These are phyloP conservation scores for Rubia yunnanensis DNA, from an alignment of 257 asterid genomes.

Conservation along the genomic window DNA sequence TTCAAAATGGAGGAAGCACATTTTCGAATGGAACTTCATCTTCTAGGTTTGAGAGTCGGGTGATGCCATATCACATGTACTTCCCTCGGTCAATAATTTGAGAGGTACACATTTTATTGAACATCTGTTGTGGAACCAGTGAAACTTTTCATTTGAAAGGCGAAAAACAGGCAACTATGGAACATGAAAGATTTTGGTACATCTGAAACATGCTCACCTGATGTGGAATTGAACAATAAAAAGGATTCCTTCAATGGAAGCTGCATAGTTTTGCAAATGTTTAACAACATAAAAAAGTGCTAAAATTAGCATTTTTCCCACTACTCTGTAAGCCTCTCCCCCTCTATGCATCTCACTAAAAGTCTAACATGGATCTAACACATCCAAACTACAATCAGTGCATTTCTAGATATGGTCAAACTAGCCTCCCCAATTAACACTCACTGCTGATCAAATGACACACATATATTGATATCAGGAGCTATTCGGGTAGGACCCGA, in stretches of 20 bases:
- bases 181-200: not conserved
- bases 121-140: too few relatives aligned
- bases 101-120: too few relatives aligned
- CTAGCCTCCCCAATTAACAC: not conserved
- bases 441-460: constrained; percentile 44
- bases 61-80: too few relatives aligned
- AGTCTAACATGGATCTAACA: constrained; percentile 14
- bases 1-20: too few relatives aligned
- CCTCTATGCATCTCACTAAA: constrained; percentile 15
- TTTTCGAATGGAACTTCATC: too few relatives aligned
- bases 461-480: constrained; percentile 68
- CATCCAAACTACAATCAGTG: constrained; percentile 10
- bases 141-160: not conserved
- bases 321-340: constrained; percentile 15
- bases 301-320: constrained; percentile 14
- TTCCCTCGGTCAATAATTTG: too few relatives aligned
- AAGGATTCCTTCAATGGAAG: not conserved
- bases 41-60: too few relatives aligned
- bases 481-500: constrained; percentile 36
- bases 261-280: not conserved
- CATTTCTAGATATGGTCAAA: constrained; percentile 8
- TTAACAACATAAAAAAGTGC: constrained; percentile 7
- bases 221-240: not conserved
- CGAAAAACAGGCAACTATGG: too few relatives aligned
- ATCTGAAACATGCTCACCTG: too few relatives aligned